Base-by-base conservation (phyloP, 2,329 filamentous ascomycete species). In the Dichotomopilus funicola region DNA sequence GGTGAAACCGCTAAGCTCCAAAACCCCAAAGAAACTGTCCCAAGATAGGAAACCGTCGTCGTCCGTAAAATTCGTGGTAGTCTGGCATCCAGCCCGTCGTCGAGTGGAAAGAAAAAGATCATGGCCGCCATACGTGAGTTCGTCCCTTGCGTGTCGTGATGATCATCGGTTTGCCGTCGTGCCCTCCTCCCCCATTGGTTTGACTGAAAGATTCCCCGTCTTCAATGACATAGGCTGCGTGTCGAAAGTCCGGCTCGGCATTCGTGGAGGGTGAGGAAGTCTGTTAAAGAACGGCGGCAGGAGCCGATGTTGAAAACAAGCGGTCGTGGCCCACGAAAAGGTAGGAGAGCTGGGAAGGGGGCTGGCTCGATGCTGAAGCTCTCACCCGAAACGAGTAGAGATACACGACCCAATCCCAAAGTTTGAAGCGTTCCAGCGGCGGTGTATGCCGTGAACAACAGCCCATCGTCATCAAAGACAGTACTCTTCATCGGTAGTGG, bases 391-490 rank as follows among this genome's bases (percentile, higher is more conserved):
- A 74, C 6, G 77, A 77, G 67, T 74, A 77, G 58, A 81, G 73
- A 62, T 78, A 78, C 41, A 64, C 64, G 59, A 77, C 65, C 78
- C 78, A 80, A 51, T 70, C 67, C 58, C 69, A 60, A 56, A 78
- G 71, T 54, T 71, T 67, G 62, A 79, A 80, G 56, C 59, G 64
- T 59, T 66, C 64, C 63, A 80, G 65, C 48, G 71, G 70, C 35
- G 71, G 70, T 59, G 63, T 68, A 64, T 67, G 71, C 71, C 72
- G 72, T 58, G 70, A 66, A 62, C 66, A 71, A 66, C 69, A 75
- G 62, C 73, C 74, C 67, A 71, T 71, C 68, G 70, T 69, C 74
- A 72, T 69, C 74, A 72, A 78, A 79, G 78, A 80, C 75, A 75
- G 58, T 13, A 79, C 71, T 40, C 62, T 80, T 82, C 78, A 82